Conservation (phyloP, 371 early-diverging fungal genomes). For the Rhizomucor miehei region DNA sequence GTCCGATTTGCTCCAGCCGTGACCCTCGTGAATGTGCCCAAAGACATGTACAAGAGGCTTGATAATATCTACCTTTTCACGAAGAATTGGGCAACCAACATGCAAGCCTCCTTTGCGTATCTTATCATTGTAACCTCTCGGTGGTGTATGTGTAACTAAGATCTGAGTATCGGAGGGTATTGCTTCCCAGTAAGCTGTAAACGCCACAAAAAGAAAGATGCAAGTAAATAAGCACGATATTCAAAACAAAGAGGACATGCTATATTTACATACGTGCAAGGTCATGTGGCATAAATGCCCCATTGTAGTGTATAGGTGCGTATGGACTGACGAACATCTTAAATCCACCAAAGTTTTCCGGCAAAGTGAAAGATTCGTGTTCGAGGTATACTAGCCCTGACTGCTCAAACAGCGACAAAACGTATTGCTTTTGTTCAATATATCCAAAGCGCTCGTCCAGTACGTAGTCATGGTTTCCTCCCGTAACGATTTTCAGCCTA, state of each 20-base stretch:
- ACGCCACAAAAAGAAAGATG: background rate
- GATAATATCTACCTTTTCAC: conserved; percentile 32
- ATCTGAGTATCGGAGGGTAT: conserved; percentile 48
- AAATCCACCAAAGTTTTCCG: conserved; percentile 27
- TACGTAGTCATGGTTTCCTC: conserved; percentile 53
- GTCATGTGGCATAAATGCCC: conserved; percentile 50
- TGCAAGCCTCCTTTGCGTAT: conserved; percentile 15
- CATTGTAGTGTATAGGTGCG: conserved; percentile 47
- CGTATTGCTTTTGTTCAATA: conserved; percentile 11
- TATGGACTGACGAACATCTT: conserved; percentile 52
- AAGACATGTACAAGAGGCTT: conserved; percentile 45
- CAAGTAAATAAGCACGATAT: background rate
- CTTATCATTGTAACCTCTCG: conserved; percentile 35
- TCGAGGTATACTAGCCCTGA: conserved; percentile 46
- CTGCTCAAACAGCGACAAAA: conserved; percentile 21
- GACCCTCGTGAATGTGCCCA: conserved; percentile 58
- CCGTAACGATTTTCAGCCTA: conserved; percentile 51
- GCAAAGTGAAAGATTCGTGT: conserved; percentile 38
- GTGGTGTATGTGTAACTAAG: conserved; percentile 56
- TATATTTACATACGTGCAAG: conserved; percentile 24
- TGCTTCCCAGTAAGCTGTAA: conserved; percentile 35
- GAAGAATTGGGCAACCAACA: conserved; percentile 46
- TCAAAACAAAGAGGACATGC: background rate
- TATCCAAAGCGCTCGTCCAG: conserved; percentile 26
- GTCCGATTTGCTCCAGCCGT: conserved; percentile 33